These are phyloP conservation scores for Abrus pulchellus DNA, from an alignment of 306 rosid species.

Conservation along the genomic window DNA sequence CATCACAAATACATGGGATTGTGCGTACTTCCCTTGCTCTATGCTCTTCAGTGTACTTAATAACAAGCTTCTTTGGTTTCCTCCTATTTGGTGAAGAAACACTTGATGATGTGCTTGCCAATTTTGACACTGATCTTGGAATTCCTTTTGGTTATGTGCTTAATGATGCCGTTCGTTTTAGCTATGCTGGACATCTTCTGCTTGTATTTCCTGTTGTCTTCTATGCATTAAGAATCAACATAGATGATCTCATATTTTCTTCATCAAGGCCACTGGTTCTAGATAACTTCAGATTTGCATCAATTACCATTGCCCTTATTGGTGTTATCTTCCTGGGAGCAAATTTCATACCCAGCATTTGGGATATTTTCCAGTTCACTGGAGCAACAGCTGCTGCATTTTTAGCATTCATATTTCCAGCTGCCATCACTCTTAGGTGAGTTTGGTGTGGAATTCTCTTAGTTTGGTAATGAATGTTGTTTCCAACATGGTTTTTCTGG, in stretches of 20 bases:
- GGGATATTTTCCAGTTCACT: conserved; percentile 72
- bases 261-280: conserved; percentile 72
- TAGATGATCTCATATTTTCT: conserved; percentile 82
- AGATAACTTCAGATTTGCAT: conserved; percentile 72
- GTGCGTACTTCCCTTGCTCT: conserved; percentile 71
- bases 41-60: conserved; percentile 82
- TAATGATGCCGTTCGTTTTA: conserved; percentile 80
- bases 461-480: conserved; percentile 1
- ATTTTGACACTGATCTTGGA: conserved; percentile 85
- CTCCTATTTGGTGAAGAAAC: conserved; percentile 89
- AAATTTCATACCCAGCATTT: conserved; percentile 71
- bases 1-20: conserved; percentile 72
- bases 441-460: conserved; percentile 32
- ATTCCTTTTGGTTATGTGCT: conserved; percentile 75
- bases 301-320: conserved; percentile 57
- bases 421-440: conserved; percentile 55
- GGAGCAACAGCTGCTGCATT: conserved; percentile 63
- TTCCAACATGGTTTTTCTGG: not conserved
- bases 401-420: conserved; percentile 65
- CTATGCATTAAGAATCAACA: conserved; percentile 74
- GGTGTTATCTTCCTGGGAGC: conserved; percentile 57
- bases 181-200: conserved; percentile 94
- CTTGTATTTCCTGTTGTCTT: conserved; percentile 91
- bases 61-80: conserved; percentile 90
- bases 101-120: conserved; percentile 87